Conservation (phyloP, 305 asterid genomes). For the Solanum chacoense region DNA sequence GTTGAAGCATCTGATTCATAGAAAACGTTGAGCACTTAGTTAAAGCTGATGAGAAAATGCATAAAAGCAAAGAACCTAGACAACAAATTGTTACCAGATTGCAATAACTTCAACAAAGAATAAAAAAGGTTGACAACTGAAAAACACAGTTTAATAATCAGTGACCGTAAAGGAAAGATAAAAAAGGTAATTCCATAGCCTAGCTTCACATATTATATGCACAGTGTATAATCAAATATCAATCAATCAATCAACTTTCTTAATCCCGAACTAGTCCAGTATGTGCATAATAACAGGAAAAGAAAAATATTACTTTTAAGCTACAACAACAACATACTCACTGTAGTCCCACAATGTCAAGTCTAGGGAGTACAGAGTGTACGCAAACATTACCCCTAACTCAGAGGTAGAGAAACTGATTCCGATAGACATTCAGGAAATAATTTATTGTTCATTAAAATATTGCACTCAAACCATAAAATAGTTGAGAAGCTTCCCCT, state of each 20-base stretch:
- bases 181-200: neutral
- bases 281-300: neutral
- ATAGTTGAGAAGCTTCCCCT: neutral
- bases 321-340: neutral
- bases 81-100: neutral
- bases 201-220: neutral
- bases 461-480: too few species aligned
- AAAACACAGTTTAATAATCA: neutral
- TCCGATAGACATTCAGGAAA: neutral
- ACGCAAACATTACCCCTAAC: too few species aligned
- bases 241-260: neutral
- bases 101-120: neutral
- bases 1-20: slow-evolving; percentile 59
- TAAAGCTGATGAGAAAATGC: neutral
- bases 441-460: neutral
- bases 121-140: neutral
- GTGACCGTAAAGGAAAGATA: neutral
- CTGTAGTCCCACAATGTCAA: too few species aligned
- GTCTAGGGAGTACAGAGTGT: too few species aligned
- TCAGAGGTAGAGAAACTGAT: too few species aligned
- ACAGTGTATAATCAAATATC: neutral
- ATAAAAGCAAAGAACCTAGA: neutral
- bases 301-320: neutral
- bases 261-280: neutral
- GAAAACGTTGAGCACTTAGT: neutral